Evolutionary conservation across 2,329 filamentous ascomycete genomes (phyloP), one percentile per base, ranked within the genome.

Genomic region (Scedosporium boydii): DNA sequence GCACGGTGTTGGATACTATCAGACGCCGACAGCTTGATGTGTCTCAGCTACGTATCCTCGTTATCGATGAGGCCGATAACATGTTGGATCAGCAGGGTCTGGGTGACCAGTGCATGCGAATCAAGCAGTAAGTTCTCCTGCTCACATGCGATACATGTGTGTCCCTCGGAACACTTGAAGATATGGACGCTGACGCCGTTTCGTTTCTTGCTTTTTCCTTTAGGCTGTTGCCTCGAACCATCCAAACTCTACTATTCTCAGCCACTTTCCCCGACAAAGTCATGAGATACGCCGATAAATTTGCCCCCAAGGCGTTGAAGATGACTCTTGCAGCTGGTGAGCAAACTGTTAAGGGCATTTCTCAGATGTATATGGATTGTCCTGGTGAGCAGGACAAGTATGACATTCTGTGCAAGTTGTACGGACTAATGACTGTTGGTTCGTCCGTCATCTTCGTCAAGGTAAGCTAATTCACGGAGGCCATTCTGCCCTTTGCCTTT

Each of bases 361-460:
- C 93, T 67, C 95, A 99, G 72, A 91, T 99, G 78, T 99, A 96
- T 73, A 91, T 99, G 73, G 95, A 99, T 74, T 98, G 93, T 70
- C 85, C 89, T 23, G 82, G 82, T 41, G 90, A 96, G 67, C 78
- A 87, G 42, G 86, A 90, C 70, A 98, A 98, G 74, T 99, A 96
- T 72, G 85, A 89, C 42, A 87, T 90, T 63, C 85, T 99, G 6
- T 89, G 96, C 73, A 91, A 93, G 72, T 89, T 99, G 64, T 99
- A 99, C 72, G 93, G 93, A 63, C 80, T 98, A 55, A 93, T 99
- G 85, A 97, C 93, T 16, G 92, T 98, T 69, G 93, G 93, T 4
- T 96, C 93, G 6, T 98, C 95, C 0, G 96, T 99, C 71, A 98
- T 99, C 69, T 99, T 99, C 71, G 93, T 98, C 74, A 91, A 88